These are phyloP conservation scores for Durio zibethinus DNA, from an alignment of 345 rosid species.

Conservation along the genomic window DNA sequence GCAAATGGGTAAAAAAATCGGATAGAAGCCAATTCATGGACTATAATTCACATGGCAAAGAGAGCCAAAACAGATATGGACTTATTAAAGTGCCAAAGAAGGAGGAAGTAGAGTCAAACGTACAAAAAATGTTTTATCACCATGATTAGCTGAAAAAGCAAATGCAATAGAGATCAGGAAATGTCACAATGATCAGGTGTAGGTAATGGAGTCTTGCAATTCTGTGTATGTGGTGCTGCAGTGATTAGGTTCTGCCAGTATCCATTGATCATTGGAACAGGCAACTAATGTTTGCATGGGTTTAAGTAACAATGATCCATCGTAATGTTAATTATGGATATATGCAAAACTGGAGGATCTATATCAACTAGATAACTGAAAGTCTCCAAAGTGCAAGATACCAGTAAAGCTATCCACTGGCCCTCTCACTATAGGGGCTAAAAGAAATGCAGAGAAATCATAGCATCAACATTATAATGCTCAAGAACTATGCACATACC, in stretches of 20 bases:
- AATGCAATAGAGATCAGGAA: background rate
- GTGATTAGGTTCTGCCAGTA: background rate
- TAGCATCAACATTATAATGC: background rate
- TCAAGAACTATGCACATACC: slow-evolving; percentile 22
- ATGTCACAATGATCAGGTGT: background rate
- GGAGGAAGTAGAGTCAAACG: background rate
- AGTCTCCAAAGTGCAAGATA: background rate
- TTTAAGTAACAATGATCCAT: background rate
- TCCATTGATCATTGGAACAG: background rate
- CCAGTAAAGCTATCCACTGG: background rate
- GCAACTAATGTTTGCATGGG: background rate
- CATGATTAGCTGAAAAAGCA: background rate
- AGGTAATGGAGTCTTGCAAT: background rate
- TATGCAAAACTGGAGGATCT: background rate
- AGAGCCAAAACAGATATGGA: background rate
- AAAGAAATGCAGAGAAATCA: background rate
- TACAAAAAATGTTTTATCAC: background rate
- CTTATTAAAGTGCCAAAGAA: background rate
- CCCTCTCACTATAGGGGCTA: background rate
- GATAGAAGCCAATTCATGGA: background rate
- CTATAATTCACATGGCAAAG: background rate
- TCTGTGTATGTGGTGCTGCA: background rate
- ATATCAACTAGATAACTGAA: background rate
- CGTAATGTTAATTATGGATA: background rate
- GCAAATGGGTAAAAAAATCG: background rate